Base-by-base conservation (phyloP, 495 filamentous ascomycete species). In the Penicillium parvum region DNA sequence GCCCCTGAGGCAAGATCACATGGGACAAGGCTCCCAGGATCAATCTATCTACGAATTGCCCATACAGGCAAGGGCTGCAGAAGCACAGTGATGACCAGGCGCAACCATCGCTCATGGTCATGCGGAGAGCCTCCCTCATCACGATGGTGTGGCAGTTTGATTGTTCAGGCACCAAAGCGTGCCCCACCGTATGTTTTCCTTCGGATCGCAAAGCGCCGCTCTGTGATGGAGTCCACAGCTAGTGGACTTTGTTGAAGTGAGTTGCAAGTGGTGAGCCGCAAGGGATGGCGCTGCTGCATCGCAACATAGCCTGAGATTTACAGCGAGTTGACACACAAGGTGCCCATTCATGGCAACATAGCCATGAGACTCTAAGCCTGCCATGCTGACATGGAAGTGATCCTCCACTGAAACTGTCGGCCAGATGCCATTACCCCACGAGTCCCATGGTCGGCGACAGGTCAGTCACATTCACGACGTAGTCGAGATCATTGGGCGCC, bases 1-100 rank as follows among this genome's bases (percentile, higher is more conserved):
- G 37, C 42, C 26, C 32, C 21, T 34, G 26, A 25, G 22, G 18
- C 48, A 50, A 28, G 43, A 43, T 40, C 38, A 32, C 32, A 46
- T 32, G 30, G n/a, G n/a, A n/a, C n/a, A n/a, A n/a, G n/a, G 28
- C 14, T 35, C 38, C 32, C 30, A 29, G 32, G 32, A 49, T 47
- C 40, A 34, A 45, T 55, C 50, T 60, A 60, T 58, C 57, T 60
- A 60, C 54, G 48, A 52, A 52, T 42, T 58, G 52, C 49, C 55
- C 43, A 54, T n/a, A n/a, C n/a, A 56, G 43, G 36, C 43, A 22
- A 47, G 36, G 39, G n/a, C n/a, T n/a, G n/a, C n/a, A n/a, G n/a
- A n/a, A n/a, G n/a, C n/a, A n/a, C n/a, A n/a, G n/a, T n/a, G n/a
- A n/a, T n/a, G 7, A 35, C 32, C 45, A 28, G 29, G 19, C 28